Conservation (phyloP, 2,329 filamentous ascomycete species). For the Parasarocladium wereldwijsianum region DNA sequence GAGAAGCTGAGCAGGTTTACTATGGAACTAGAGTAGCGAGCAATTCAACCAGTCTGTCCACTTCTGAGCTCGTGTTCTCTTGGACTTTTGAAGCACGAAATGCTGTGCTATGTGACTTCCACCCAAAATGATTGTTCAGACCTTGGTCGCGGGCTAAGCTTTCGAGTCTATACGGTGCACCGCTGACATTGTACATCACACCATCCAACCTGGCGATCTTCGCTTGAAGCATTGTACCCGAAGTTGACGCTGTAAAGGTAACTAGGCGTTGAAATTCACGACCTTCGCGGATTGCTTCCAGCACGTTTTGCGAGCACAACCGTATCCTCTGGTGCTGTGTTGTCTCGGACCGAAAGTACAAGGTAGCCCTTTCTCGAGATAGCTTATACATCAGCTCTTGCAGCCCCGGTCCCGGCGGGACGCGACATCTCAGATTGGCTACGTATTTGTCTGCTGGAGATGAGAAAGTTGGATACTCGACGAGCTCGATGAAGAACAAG, state of each 20-base stretch:
- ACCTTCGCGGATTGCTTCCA: background rate
- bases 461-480: background rate
- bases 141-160: background rate
- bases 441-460: background rate
- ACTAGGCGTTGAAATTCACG: background rate
- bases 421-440: background rate
- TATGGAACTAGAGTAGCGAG: background rate
- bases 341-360: slow-evolving; percentile 1
- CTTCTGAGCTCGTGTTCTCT: background rate
- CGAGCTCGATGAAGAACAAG: slow-evolving; percentile 1
- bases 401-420: background rate
- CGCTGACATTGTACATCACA: background rate
- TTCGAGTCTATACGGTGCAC: slow-evolving; percentile 1
- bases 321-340: background rate
- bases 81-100: background rate
- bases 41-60: background rate
- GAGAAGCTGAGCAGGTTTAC: background rate
- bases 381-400: slow-evolving; percentile 1
- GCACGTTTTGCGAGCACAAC: background rate
- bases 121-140: background rate
- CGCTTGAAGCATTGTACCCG: background rate
- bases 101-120: background rate
- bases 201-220: background rate
- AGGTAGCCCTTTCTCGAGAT: background rate
- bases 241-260: background rate